Base-by-base conservation (phyloP, 148 eudicot genomes). In the Chenopodium album region DNA sequence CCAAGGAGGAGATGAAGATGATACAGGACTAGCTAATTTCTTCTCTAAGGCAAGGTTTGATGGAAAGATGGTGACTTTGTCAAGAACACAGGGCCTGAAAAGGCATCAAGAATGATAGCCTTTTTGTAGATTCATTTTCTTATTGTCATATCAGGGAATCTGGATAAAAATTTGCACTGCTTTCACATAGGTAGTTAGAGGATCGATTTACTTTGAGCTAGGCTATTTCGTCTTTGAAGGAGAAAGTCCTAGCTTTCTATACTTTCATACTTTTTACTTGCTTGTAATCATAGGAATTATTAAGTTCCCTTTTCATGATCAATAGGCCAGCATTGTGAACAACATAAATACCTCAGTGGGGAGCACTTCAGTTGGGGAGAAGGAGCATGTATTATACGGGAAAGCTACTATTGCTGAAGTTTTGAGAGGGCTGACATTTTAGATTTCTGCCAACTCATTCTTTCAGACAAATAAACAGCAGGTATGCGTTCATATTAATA, bases 371-470 rank as follows among this genome's bases (percentile, higher is more conserved):
- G 78, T 91, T 76, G 99, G 99, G 74, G 99, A 97, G 93, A 80
- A 80, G 68, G 99, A 94, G 79, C 87, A 92, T 83, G 85, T 85
- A 16, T 83, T 96, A 65, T 90, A 90, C 77, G 99, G 99, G 59
- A 94, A 92, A 86, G 75, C 94, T 71, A 88, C 89, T 69, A 97
- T 97, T 78, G 90, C 92, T 74, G 99, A 97, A 89, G 86, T 82
- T 46, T 82, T 94, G 77, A 90, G 99, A 83, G 99, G 99, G 75
- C 86, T 92, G 67, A 89, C 88, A 3, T 97, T 97, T 85, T 94
- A 92, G 85, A 94, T 97, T 78, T 97, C 99, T 22, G 99, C 99
- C n/a, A 97, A 97, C 85, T 97, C 99, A 78, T 94, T 97, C 88
- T 94, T 97, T 83, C 99, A 94, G 91, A 97, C 99, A 73, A 97